Percentiles rank a stretch among this genome's conserved stretches.
These are phyloP conservation scores for Cyclanthera cordifolia DNA, from an alignment of 306 rosid species.

Conservation along the genomic window DNA sequence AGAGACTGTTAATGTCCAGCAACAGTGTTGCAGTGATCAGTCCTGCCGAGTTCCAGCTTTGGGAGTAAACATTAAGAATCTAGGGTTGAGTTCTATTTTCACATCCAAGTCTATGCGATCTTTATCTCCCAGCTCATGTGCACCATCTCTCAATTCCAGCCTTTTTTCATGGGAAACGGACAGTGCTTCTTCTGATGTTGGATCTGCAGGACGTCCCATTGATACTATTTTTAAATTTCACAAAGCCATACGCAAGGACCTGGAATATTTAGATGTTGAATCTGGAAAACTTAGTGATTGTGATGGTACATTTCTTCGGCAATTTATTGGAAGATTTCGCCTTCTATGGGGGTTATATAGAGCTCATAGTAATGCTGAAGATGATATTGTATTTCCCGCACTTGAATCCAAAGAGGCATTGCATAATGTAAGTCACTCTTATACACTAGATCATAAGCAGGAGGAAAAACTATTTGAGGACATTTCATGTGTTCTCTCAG, in stretches of 20 bases:
- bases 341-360: conserved; percentile 96
- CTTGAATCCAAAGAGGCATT: conserved; percentile 94
- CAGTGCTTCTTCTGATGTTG: conserved; percentile 42
- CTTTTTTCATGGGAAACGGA: conserved; percentile 94
- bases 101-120: conserved; percentile 76
- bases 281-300: conserved; percentile 89
- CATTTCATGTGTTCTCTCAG: conserved; percentile 67
- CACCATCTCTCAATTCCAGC: conserved; percentile 90
- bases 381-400: conserved; percentile 95
- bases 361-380: conserved; percentile 99
- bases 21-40: conserved; percentile 44
- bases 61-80: conserved; percentile 77
- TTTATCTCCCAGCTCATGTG: conserved; percentile 64
- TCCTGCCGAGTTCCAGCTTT: conserved; percentile 89
- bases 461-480: conserved; percentile 88
- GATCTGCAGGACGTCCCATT: conserved; percentile 77
- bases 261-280: conserved; percentile 93
- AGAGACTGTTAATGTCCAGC: conserved; percentile 34
- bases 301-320: conserved; percentile 60
- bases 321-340: conserved; percentile 87
- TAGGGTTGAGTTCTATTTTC: conserved; percentile 66
- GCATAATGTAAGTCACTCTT: conserved; percentile 96
- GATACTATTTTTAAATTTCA: conserved; percentile 98
- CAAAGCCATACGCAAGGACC: conserved; percentile 91
- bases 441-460: conserved; percentile 87